phyloP scores from a whole-genome alignment of 2,329 filamentous ascomycete species.

The Orbilia brochopaga region DNA sequence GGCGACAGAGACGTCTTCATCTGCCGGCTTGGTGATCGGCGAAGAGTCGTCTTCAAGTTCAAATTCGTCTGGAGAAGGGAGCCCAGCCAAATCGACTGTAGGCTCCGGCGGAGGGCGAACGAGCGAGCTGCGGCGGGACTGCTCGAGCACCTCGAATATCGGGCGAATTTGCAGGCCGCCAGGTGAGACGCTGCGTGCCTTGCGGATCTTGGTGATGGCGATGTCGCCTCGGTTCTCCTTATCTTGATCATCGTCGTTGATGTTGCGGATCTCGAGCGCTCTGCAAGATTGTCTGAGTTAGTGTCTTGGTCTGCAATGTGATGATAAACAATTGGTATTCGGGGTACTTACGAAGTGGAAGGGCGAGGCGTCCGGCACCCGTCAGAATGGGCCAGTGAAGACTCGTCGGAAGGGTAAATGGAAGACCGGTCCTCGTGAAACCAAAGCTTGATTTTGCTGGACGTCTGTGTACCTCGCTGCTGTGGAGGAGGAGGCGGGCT shows the following conservation, averaged over 20 bases:
- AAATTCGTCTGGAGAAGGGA: not conserved
- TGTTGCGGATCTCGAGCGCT: not conserved
- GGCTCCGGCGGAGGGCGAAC: not conserved
- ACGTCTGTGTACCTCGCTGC: slow-evolving; percentile 2
- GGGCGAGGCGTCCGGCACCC: slow-evolving; percentile 10
- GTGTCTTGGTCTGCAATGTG: not conserved
- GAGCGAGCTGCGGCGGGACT: slow-evolving; percentile 8
- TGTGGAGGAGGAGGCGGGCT: not conserved
- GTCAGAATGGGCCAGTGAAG: slow-evolving; percentile 18
- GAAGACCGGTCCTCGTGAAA: slow-evolving; percentile 45
- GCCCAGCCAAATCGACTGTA: slow-evolving; percentile 2
- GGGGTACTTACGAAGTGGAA: slow-evolving; percentile 23
- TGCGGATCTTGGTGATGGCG: slow-evolving; percentile 26
- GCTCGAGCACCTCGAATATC: slow-evolving; percentile 32
- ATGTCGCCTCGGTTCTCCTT: not conserved
- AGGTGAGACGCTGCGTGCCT: slow-evolving; percentile 25
- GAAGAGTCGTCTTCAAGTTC: not conserved
- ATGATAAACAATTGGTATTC: slow-evolving; percentile 4
- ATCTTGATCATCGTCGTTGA: too few species aligned
- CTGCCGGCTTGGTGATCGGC: not conserved
- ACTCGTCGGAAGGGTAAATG: slow-evolving; percentile 40
- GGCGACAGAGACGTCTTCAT: not conserved
- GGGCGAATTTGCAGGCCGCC: slow-evolving; percentile 33
- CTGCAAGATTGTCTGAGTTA: slow-evolving; percentile 1
- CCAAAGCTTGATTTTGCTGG: slow-evolving; percentile 32